A percentile compares a stretch with the other conserved stretches of the same genome.
Conservation (phyloP, 768 basidiomycete species). For the Botryobasidium botryosum region DNA sequence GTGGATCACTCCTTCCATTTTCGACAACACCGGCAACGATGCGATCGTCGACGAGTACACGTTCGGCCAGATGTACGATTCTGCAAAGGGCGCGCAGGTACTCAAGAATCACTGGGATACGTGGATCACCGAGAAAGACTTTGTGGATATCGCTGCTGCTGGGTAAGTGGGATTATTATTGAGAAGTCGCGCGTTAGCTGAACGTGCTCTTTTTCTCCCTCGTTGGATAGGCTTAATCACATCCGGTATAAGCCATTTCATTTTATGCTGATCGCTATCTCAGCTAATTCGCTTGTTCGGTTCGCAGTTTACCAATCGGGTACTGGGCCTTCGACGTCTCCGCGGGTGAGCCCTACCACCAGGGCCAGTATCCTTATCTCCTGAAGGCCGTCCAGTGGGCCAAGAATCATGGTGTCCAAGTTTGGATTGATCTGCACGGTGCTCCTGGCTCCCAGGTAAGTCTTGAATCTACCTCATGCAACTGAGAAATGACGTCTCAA, state of each 20-base stretch:
- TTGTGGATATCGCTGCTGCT: constrained; percentile 20
- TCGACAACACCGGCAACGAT: constrained; percentile 13
- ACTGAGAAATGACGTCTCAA: background rate
- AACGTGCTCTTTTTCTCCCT: background rate
- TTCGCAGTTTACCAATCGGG: constrained; percentile 39
- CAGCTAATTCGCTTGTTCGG: background rate
- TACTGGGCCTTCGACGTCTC: constrained; percentile 82
- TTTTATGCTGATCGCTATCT: background rate
- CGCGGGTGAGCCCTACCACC: constrained; percentile 53
- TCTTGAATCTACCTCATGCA: background rate
- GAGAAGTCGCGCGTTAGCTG: no score
- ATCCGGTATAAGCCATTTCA: constrained; percentile 38
- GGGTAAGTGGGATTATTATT: background rate
- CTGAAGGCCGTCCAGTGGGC: constrained; percentile 49
- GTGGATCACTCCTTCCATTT: constrained; percentile 1
- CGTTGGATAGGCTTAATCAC: constrained; percentile 2
- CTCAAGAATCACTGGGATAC: constrained; percentile 46
- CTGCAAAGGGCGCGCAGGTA: background rate
- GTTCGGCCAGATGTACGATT: background rate
- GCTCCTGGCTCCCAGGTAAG: constrained; percentile 56
- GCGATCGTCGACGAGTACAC: background rate
- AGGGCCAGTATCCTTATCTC: constrained; percentile 15
- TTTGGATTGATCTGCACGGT: constrained; percentile 71
- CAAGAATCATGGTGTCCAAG: constrained; percentile 45
- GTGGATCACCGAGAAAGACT: constrained; percentile 60